Evolutionary conservation across 805 yeast species (phyloP).

Genomic region (Pichia kluyveri): DNA sequence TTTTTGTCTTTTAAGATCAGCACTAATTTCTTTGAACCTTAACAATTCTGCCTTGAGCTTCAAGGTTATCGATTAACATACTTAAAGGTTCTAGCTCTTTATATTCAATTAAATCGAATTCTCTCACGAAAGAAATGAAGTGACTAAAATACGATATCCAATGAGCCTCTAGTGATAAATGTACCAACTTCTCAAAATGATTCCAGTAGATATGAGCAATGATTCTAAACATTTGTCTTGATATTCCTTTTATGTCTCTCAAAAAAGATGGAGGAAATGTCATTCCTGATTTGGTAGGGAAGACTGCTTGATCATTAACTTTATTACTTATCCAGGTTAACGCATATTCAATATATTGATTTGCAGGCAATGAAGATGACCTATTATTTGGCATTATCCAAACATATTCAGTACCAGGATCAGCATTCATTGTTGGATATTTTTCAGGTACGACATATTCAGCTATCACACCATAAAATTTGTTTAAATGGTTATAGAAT

Average conservation of each 20-base stretch:
- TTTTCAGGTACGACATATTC: slow-evolving; percentile 87
- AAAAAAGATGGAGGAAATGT: slow-evolving; percentile 85
- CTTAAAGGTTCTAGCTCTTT: slow-evolving; percentile 72
- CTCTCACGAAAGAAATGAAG: slow-evolving; percentile 77
- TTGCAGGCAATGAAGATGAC: slow-evolving; percentile 81
- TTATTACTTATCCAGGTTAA: slow-evolving; percentile 84
- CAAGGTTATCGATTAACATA: slow-evolving; percentile 70
- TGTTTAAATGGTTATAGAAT: slow-evolving; percentile 74
- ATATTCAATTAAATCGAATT: slow-evolving; percentile 72
- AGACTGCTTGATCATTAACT: slow-evolving; percentile 78
- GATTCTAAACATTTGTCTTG: slow-evolving; percentile 87
- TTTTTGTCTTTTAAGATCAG: too few species aligned
- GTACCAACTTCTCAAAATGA: slow-evolving; percentile 91
- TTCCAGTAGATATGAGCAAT: slow-evolving; percentile 93
- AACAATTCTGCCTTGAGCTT: slow-evolving; percentile 73
- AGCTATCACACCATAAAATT: slow-evolving; percentile 81
- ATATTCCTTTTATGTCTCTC: slow-evolving; percentile 77
- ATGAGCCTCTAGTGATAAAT: slow-evolving; percentile 87
- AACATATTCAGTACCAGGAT: slow-evolving; percentile 80
- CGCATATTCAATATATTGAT: slow-evolving; percentile 87
- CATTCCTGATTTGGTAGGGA: slow-evolving; percentile 84
- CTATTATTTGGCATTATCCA: slow-evolving; percentile 74
- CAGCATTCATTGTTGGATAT: slow-evolving; percentile 93
- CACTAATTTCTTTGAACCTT: slow-evolving; percentile 7
- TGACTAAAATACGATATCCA: slow-evolving; percentile 98